Percentiles rank a stretch among this genome's conserved stretches.
Evolutionary conservation across 129 eudicot genomes (phyloP).

Genomic region (Arctium lappa): DNA sequence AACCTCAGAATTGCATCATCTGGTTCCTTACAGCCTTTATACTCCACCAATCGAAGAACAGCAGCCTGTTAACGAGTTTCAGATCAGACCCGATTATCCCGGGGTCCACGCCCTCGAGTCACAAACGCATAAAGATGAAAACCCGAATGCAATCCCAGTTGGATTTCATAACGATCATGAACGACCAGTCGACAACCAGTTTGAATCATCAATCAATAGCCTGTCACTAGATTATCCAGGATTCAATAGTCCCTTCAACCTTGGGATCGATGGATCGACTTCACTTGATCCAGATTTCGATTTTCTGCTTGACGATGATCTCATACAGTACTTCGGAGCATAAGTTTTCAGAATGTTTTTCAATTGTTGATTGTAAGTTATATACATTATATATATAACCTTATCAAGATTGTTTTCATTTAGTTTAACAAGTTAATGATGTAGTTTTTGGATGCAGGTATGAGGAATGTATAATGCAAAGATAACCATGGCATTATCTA

Average conservation of each 20-base stretch:
- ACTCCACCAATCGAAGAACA: slow-evolving; percentile 27
- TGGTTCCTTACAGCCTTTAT: slow-evolving; percentile 19
- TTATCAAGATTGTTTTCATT: background rate
- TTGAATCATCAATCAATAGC: slow-evolving; percentile 46
- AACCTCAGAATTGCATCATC: slow-evolving; percentile 23
- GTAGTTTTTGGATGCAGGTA: slow-evolving; percentile 25
- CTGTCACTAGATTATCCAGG: slow-evolving; percentile 47
- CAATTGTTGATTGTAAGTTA: background rate
- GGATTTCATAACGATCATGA: slow-evolving; percentile 36
- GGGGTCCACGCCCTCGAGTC: slow-evolving; percentile 24
- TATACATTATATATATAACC: background rate
- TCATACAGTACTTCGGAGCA: slow-evolving; percentile 40
- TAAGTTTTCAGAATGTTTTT: slow-evolving; percentile 23
- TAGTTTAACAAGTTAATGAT: background rate
- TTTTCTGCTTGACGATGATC: slow-evolving; percentile 37
- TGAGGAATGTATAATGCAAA: slow-evolving; percentile 10
- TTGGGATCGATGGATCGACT: slow-evolving; percentile 41
- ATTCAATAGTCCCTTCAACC: slow-evolving; percentile 43
- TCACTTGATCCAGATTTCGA: slow-evolving; percentile 42
- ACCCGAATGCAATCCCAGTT: slow-evolving; percentile 20
- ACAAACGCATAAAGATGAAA: slow-evolving; percentile 26
- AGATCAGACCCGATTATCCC: slow-evolving; percentile 26
- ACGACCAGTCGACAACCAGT: slow-evolving; percentile 32
- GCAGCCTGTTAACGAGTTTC: slow-evolving; percentile 30
- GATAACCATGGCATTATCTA: slow-evolving; percentile 11